These are phyloP conservation scores for Crithidia acanthocephali DNA, from an alignment of 208 protist genomes.

Conservation along the genomic window DNA sequence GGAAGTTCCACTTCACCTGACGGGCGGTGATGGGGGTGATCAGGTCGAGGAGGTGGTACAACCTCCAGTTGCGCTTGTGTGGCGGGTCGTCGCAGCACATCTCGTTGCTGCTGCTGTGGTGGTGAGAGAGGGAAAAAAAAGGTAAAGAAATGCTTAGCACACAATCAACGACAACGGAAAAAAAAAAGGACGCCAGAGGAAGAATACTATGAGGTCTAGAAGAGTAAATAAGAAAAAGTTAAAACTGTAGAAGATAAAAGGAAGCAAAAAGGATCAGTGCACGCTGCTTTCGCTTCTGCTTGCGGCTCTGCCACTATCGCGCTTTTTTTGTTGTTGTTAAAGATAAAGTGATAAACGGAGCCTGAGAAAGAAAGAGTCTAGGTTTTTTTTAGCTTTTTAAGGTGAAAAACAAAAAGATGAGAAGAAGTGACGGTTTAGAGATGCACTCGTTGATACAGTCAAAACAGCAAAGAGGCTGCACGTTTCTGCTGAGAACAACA, in stretches of 20 bases:
- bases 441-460: no score
- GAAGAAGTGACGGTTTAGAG: no score
- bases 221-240: not conserved
- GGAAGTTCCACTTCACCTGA: slow-evolving; percentile 86
- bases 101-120: not conserved
- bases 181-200: slow-evolving; percentile 1
- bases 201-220: slow-evolving; percentile 1
- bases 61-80: slow-evolving; percentile 71
- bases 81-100: slow-evolving; percentile 44
- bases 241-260: not conserved
- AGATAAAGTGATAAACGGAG: no score
- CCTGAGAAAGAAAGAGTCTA: no score
- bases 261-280: not conserved
- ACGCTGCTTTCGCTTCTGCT: no score
- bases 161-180: not conserved
- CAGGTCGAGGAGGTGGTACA: slow-evolving; percentile 88
- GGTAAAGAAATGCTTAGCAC: slow-evolving; percentile 9
- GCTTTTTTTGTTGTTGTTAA: no score
- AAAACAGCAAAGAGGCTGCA: no score
- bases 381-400: no score
- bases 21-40: slow-evolving; percentile 66
- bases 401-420: no score
- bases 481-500: no score
- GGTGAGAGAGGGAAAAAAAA: slow-evolving; percentile 1
- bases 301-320: no score